Base-by-base conservation (phyloP, 192 early-diverging fungal species). In the Coemansia aciculifera region DNA sequence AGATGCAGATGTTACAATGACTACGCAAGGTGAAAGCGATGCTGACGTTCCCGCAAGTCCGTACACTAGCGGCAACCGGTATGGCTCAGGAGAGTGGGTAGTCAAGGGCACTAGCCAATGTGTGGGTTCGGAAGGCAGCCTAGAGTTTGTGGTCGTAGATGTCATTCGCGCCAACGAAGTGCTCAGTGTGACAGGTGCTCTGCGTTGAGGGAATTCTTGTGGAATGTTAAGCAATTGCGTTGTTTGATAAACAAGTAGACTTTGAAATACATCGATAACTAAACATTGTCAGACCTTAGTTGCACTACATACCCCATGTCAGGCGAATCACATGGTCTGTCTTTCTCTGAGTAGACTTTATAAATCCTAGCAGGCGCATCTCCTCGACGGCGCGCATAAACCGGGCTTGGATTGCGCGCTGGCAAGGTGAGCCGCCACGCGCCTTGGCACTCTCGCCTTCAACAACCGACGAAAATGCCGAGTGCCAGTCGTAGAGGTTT, bases 401-500 rank as follows among this genome's bases (percentile, higher is more conserved):
- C 27, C 97, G 86, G 52, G 93, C 92, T 85, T 92, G 87, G 32
- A 88, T 78, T 67, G 91, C 88, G 46, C 78, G 81, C 59, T 89
- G 74, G 24, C 42, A 54, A 39, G 76, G 49, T 0, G 29, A 8
- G 54, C 54, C n/a, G 13, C 54, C 29, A 34, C 29, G 54, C 15
- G 46, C 43, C 23, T 64, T 32, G 11, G 37, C 40, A 19, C 68
- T 48, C 51, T 91, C 90, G 24, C 85, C 83, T 67, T 91, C 88
- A 56, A 96, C 71, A 24, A 95, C 85, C n/a, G 86, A 86, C 12
- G 87, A 81, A 82, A 99, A 99, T 9, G 92, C 90, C 43, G 87
- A 81, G 67, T 89, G 95, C 92, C 92, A 93, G 75, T 99, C 97
- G 70, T 90, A 92, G 44, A 98, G 74, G 71, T 99, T 98, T 76